phyloP scores from a whole-genome alignment of 257 asterid species.

The Primulina tabacum region DNA sequence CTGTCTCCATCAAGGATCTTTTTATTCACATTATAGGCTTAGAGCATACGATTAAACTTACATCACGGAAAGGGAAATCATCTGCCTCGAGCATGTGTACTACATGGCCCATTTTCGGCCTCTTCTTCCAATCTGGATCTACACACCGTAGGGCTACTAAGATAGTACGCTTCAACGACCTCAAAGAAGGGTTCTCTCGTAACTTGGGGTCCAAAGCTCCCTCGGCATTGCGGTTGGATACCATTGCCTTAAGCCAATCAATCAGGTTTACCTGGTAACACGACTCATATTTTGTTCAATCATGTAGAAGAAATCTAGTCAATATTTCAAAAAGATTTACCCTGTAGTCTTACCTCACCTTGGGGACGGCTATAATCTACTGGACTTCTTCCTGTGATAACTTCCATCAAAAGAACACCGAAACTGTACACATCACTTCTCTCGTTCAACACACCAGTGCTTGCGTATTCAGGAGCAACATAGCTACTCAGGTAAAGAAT shows the following conservation, averaged over 20 bases:
- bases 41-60: slow-evolving; percentile 19
- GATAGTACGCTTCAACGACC: slow-evolving; percentile 78
- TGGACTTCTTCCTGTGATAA: slow-evolving; percentile 75
- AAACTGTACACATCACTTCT: slow-evolving; percentile 87
- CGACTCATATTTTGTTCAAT: not conserved
- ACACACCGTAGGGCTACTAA: slow-evolving; percentile 83
- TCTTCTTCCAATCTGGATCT: slow-evolving; percentile 74
- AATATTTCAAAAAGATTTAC: not conserved
- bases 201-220: slow-evolving; percentile 85
- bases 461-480: slow-evolving; percentile 92
- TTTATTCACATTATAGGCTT: not conserved
- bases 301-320: slow-evolving; percentile 1
- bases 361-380: slow-evolving; percentile 86
- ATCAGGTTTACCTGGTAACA: slow-evolving; percentile 64
- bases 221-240: slow-evolving; percentile 69
- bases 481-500: slow-evolving; percentile 39
- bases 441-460: slow-evolving; percentile 92
- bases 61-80: slow-evolving; percentile 83
- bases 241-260: slow-evolving; percentile 93
- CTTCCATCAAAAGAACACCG: slow-evolving; percentile 88
- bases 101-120: slow-evolving; percentile 95
- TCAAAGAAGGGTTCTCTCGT: slow-evolving; percentile 68
- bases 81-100: slow-evolving; percentile 93
- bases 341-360: slow-evolving; percentile 54
- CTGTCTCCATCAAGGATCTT: not conserved